phyloP scores from a whole-genome alignment of 2,329 filamentous ascomycete species.

The Botrytis medusae region DNA sequence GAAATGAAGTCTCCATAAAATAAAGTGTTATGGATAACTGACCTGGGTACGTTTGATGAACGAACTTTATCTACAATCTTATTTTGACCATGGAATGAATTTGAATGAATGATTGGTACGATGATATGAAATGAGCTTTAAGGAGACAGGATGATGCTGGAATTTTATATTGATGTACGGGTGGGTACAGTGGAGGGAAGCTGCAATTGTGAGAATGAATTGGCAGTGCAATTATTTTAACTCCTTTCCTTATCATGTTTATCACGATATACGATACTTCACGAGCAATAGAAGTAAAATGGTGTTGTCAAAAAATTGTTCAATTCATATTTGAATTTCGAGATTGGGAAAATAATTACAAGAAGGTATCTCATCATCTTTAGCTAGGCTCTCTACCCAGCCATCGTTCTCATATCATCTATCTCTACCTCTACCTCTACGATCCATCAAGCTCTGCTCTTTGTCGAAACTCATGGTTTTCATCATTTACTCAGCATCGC shows the following conservation, averaged over 20 bases:
- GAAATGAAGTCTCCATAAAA: not conserved
- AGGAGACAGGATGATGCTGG: not conserved
- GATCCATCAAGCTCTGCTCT: too few relatives aligned
- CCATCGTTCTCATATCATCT: not conserved
- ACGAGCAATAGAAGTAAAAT: not conserved
- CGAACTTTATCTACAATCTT: not conserved
- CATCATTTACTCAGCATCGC: constrained; percentile 8
- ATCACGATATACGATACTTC: not conserved
- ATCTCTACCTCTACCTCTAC: not conserved
- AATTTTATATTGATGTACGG: not conserved
- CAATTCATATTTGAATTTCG: not conserved
- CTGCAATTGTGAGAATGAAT: not conserved
- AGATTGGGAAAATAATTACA: constrained; percentile 7
- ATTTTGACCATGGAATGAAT: not conserved
- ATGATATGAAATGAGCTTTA: not conserved
- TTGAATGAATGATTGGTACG: not conserved
- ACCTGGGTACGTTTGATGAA: not conserved
- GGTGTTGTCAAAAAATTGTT: not conserved
- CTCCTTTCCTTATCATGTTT: not conserved
- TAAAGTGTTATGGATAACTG: not conserved
- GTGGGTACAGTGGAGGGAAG: not conserved
- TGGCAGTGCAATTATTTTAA: not conserved
- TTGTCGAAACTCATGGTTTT: not conserved
- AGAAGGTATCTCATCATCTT: not conserved
- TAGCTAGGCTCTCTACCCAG: not conserved